Percentiles rank a stretch among this genome's conserved stretches.
Conservation (phyloP, 1,284 basidiomycete species). For the Tilletia indica region DNA sequence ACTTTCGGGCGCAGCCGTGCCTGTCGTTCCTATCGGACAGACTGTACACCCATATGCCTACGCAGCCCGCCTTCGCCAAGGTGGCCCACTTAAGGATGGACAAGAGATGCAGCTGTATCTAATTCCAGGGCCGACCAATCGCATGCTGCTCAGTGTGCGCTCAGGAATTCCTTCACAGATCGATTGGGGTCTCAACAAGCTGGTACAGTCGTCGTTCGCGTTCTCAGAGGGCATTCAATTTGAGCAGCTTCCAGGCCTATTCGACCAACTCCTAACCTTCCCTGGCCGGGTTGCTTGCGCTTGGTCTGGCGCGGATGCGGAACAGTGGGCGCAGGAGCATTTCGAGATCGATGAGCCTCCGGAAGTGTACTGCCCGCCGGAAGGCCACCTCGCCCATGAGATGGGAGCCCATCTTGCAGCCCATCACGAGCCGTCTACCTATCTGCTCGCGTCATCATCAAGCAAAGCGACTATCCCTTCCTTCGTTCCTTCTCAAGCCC, state of each 20-base stretch:
- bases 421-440: background rate
- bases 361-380: conserved; percentile 8
- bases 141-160: conserved; percentile 45
- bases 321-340: conserved; percentile 35
- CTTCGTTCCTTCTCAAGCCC: conserved; percentile 10
- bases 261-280: conserved; percentile 40
- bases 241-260: conserved; percentile 40
- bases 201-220: conserved; percentile 32
- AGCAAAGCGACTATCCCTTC: background rate
- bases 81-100: conserved; percentile 3
- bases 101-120: conserved; percentile 27
- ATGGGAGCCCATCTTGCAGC: background rate
- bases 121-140: conserved; percentile 43
- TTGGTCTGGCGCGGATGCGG: conserved; percentile 29
- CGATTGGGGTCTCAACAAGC: conserved; percentile 48
- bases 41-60: conserved; percentile 8
- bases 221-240: conserved; percentile 30
- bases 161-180: conserved; percentile 50
- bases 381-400: background rate
- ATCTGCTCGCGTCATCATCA: background rate
- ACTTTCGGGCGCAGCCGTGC: background rate
- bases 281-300: conserved; percentile 38
- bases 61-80: background rate
- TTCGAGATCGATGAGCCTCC: conserved; percentile 33
- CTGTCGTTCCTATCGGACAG: background rate